Evolutionary conservation across 1,284 basidiomycete species (phyloP).

Genomic region (Heterobasidion occidentale): DNA sequence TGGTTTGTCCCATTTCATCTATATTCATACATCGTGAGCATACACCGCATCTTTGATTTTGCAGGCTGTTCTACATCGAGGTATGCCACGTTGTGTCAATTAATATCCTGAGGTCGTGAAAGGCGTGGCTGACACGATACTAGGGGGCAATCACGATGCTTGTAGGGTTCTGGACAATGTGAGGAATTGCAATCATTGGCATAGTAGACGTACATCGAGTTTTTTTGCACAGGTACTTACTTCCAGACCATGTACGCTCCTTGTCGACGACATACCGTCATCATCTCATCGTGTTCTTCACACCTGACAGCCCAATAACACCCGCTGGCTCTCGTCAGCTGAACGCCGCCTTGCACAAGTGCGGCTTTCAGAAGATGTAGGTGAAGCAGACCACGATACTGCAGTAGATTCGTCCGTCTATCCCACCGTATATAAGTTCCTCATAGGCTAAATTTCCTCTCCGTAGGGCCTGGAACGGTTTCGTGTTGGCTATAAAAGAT

Average conservation of each 20-base stretch:
- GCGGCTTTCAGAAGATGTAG: constrained; percentile 69
- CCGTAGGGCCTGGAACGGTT: constrained; percentile 39
- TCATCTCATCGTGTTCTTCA: no score
- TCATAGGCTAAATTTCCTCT: no score
- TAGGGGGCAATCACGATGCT: constrained; percentile 51
- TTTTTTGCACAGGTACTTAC: constrained; percentile 6
- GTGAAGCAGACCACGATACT: constrained; percentile 58
- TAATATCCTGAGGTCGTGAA: no score
- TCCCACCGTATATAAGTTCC: background rate
- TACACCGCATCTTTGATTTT: background rate
- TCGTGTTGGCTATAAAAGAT: constrained; percentile 55
- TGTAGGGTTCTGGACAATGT: constrained; percentile 52
- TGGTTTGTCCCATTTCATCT: constrained; percentile 31
- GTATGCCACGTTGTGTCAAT: constrained; percentile 18
- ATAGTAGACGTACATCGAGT: no score
- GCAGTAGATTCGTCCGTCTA: constrained; percentile 41
- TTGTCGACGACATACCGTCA: background rate
- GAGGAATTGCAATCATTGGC: constrained; percentile 10
- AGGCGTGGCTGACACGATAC: background rate
- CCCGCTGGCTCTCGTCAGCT: constrained; percentile 51
- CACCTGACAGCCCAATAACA: constrained; percentile 47
- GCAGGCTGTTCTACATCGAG: constrained; percentile 57
- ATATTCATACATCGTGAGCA: background rate
- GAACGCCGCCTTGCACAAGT: constrained; percentile 63
- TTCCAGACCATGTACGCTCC: constrained; percentile 20